Percentiles rank a stretch among this genome's conserved stretches.
Conservation (phyloP, 2,329 filamentous ascomycete genomes). For the Fusarium concolor region DNA sequence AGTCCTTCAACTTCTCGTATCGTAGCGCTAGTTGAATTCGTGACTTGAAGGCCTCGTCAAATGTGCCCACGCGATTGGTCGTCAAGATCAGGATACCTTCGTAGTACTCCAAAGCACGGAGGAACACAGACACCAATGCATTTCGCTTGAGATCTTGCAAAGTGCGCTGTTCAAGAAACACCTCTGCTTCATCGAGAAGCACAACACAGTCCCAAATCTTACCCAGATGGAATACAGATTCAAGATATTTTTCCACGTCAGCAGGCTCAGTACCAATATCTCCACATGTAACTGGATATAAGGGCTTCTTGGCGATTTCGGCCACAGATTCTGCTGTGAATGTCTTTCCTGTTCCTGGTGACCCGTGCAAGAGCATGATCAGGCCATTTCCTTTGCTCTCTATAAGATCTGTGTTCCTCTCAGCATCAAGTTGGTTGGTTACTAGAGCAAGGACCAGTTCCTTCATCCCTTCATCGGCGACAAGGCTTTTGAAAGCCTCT, state of each 20-base stretch:
- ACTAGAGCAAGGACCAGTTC: constrained; percentile 10
- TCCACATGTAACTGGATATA: constrained; percentile 33
- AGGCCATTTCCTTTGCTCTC: constrained; percentile 17
- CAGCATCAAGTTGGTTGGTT: constrained; percentile 11
- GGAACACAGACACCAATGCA: not conserved
- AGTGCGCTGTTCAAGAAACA: constrained; percentile 10
- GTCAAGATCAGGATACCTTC: constrained; percentile 3
- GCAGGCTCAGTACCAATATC: constrained; percentile 35
- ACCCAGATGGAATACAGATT: constrained; percentile 22
- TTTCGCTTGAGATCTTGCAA: constrained; percentile 6
- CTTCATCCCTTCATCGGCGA: constrained; percentile 9
- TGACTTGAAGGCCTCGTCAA: constrained; percentile 22
- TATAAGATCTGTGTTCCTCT: constrained; percentile 20
- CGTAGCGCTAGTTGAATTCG: constrained; percentile 12
- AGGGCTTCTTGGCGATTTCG: constrained; percentile 26
- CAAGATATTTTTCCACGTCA: constrained; percentile 34
- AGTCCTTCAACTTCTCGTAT: constrained; percentile 2
- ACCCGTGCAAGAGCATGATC: constrained; percentile 1
- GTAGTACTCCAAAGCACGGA: constrained; percentile 16
- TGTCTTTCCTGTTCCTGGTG: constrained; percentile 10
- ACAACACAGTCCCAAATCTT: constrained; percentile 33
- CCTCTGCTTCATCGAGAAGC: constrained; percentile 16
- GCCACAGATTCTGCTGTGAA: constrained; percentile 35
- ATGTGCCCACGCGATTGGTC: constrained; percentile 13
- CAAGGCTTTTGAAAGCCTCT: not conserved